phyloP scores from a whole-genome alignment of 2,329 filamentous ascomycete species.

The Periglandula ipomoeae region DNA sequence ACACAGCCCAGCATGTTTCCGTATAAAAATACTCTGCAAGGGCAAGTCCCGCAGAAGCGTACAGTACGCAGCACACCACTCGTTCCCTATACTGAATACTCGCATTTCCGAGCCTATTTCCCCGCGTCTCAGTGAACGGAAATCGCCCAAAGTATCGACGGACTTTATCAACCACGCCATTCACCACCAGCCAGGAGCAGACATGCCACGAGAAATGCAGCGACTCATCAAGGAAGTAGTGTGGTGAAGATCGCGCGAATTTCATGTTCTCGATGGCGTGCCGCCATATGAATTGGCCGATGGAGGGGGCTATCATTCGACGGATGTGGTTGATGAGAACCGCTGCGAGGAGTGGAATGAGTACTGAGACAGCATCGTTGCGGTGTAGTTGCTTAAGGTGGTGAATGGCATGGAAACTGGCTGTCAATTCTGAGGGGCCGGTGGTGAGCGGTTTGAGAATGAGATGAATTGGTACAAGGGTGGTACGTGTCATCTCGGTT shows the following conservation, averaged over 20 bases:
- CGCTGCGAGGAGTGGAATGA: conserved; percentile 23
- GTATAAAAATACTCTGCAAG: conserved; percentile 21
- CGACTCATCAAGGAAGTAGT: conserved; percentile 22
- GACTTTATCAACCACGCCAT: not conserved
- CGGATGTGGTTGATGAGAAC: conserved; percentile 30
- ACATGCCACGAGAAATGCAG: conserved; percentile 12
- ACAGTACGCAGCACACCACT: conserved; percentile 8
- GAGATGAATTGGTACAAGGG: no score
- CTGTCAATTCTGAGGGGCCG: not conserved
- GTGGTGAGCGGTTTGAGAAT: not conserved
- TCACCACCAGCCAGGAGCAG: conserved; percentile 2
- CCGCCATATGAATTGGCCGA: conserved; percentile 20
- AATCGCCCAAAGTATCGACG: not conserved
- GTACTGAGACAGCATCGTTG: conserved; percentile 15
- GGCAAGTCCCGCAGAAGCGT: conserved; percentile 18
- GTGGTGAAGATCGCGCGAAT: conserved; percentile 25
- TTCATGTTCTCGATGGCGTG: conserved; percentile 26
- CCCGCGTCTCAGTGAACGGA: not conserved
- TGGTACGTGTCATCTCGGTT: no score
- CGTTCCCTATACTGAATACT: not conserved
- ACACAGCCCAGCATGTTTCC: conserved; percentile 16
- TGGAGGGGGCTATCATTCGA: conserved; percentile 20
- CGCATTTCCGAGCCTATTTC: no score
- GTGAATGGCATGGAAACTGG: not conserved
- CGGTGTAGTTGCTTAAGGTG: conserved; percentile 12